Evolutionary conservation across 805 yeast species (phyloP), one percentile per base, ranked within the genome.

Genomic region (Candida palmyrensis): DNA sequence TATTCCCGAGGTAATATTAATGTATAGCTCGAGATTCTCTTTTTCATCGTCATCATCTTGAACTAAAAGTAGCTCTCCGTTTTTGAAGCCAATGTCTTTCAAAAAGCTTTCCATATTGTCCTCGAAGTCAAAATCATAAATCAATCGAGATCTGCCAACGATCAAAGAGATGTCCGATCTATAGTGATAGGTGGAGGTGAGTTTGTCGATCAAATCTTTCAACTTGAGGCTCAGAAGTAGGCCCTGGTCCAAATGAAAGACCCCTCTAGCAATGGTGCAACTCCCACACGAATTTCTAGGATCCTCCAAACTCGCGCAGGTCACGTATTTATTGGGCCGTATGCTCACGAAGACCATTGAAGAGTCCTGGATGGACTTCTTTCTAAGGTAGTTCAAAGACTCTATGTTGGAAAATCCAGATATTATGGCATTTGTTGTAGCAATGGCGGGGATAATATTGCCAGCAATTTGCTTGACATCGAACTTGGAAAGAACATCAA

Each of bases 391-490:
- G 54, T 53, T 73, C 29, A 88, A 59, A 0, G 95, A 82, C 24
- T 81, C 76, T 25, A 90, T 53, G 3, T 88, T 79, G 11, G 92
- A 82, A 44, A 87, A 73, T 0, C 98, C 98, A 0, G 96, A 88
- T 45, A 92, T 80, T 10, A 92, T 81, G 1, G 98, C 97, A 55
- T 92, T 92, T 3, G 97, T 90, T 2, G 98, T 92, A 5, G 98
- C 97, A 45, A 94, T 89, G 0, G 98, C 98, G 0, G 99, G 98
- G 25, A 92, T 92, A 47, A 92, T 92, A 56, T 90, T 92, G 5
- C 99, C 99, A 0, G 98, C 98, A 42, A 90, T 88, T 49, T 84
- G 94, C 54, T 92, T 92, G 40, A 84, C 75, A 39, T 87, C 95
- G 51, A 94, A 92, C 39, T 84, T 80, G 3, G 92, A 70, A 51